These are phyloP conservation scores for Phallus indusiatus DNA, from an alignment of 768 basidiomycete genomes.

Conservation along the genomic window DNA sequence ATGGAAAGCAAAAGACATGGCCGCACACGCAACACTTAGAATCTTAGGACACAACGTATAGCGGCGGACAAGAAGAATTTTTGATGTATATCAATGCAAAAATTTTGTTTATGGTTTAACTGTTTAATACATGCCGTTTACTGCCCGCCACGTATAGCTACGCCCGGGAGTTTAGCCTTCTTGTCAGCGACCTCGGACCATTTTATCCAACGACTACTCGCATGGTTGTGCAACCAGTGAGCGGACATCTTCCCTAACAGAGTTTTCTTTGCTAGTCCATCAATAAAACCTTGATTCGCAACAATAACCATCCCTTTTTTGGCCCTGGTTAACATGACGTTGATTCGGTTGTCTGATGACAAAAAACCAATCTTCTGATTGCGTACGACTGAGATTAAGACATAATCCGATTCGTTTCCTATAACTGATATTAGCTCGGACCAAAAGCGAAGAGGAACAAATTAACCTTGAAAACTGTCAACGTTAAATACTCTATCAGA, in stretches of 20 bases:
- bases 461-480: slow-evolving; percentile 68
- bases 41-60: background rate
- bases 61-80: background rate
- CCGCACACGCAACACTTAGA: background rate
- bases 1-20: background rate
- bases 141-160: too few species aligned
- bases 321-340: slow-evolving; percentile 84
- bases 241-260: slow-evolving; percentile 31
- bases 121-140: too few species aligned
- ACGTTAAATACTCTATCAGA: slow-evolving; percentile 64
- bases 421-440: background rate
- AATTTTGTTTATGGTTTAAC: background rate
- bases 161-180: too few species aligned
- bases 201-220: too few species aligned
- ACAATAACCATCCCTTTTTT: slow-evolving; percentile 71
- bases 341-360: slow-evolving; percentile 52
- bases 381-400: slow-evolving; percentile 65
- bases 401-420: slow-evolving; percentile 80
- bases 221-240: slow-evolving; percentile 18
- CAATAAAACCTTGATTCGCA: slow-evolving; percentile 51
- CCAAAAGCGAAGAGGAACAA: background rate
- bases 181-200: too few species aligned
- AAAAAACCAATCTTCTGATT: slow-evolving; percentile 61
- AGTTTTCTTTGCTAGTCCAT: slow-evolving; percentile 38
- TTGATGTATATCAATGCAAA: background rate